Evolutionary conservation across 1,284 basidiomycete genomes (phyloP), one percentile per base, ranked within the genome.

Genomic region (Ustilago shanxiensis): DNA sequence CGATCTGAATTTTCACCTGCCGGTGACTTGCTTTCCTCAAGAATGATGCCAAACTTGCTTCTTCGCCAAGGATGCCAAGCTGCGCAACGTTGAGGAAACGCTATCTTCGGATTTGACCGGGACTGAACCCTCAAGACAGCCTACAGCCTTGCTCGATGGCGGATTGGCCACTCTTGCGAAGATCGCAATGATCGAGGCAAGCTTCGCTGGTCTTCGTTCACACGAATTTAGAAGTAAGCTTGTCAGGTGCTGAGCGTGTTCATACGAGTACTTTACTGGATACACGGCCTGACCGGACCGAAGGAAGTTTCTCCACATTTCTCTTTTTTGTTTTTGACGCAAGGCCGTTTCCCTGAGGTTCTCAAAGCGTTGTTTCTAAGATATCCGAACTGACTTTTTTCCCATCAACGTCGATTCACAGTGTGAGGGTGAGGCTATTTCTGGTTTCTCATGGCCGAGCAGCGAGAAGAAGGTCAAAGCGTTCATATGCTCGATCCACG

Each of bases 11-110:
- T 33, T 51, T 29, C 10, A 3, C 44, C 44, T n/a, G 22, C 44
- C 35, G 35, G 35, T 37, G 35, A 14, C 35, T 37, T 37, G 5
- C 31, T 33, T 33, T 33, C 5, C 13, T 8, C 14, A 10, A 14
- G 18, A 13, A 35, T 35, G 29, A 53, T 53, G 51, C 51, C 16
- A 28, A n/a, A 52, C 51, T 14, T 52, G 52, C 52, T 35, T 28
- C 18, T 39, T 35, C 16, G 37, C 18, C n/a, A 52, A 52, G 29
- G 18, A 44, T 22, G 41, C 41, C 41, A 44, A 44, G 41, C 20
- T 44, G 41, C n/a, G n/a, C 35, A 16, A 14, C 14, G 3, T 14
- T 37, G 35, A 37, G 3, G 35, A 37, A 10, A 37, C 35, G 35
- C 20, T 44, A 7, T 44, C 2, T 44, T 44, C 41, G 41, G 41